Evolutionary conservation across 257 asterid genomes (phyloP), one percentile per base, ranked within the genome.

Genomic region (Solanum corneliomulleri): DNA sequence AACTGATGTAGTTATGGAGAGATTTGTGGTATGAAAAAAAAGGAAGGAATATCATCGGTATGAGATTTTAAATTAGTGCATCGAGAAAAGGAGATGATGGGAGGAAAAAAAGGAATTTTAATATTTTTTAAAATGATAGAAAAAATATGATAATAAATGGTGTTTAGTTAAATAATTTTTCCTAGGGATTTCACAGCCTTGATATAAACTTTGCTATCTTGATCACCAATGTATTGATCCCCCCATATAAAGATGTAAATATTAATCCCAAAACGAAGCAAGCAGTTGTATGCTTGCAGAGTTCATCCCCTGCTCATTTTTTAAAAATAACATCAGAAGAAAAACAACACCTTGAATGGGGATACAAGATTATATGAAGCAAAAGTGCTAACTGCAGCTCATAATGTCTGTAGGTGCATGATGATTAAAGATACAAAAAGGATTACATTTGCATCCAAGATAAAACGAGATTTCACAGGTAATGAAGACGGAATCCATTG

Each of bases 21-120:
- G 39, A 37, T 37, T 37, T 1, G 1, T 37, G 39, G 0, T 7
- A 6, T 1, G 7, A 1, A 0, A 6, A 37, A 6, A 35, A 35
- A 35, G 39, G 0, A 37, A 37, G 7, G 39, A 33, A 33, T 33
- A 33, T 33, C 7, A 37, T 37, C 7, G 39, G 39, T 5, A 37
- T 37, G 7, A 37, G 7, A 37, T 37, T 37, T 37, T 6, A 37
- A 37, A 37, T 37, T 37, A 37, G 7, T 37, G 39, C 0, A 37
- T 5, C 39, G 0, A 5, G 39, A 5, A 37, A 37, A 37, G 7
- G 7, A 37, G 7, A 37, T 37, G 7, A 5, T 6, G 39, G 7
- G 7, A 37, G 39, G 39, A 37, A 37, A 37, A 37, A 0, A 37
- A 37, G 39, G 7, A 37, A 0, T 5, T 37, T 6, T 37, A 1